Conservation (phyloP, 495 filamentous ascomycete genomes). For the Daldinia vernicosa region DNA sequence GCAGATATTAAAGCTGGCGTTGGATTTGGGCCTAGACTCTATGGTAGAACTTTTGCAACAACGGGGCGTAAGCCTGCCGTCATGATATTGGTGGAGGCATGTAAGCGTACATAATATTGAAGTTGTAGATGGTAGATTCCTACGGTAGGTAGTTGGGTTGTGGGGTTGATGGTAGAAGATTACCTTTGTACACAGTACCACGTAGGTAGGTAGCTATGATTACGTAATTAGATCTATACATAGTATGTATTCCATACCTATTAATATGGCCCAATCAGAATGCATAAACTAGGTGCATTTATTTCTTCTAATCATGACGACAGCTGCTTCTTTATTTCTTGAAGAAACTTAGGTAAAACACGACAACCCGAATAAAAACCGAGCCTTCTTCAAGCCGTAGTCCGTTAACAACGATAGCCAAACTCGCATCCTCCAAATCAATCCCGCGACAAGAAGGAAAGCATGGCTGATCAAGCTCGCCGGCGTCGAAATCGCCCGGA, state of each 20-base stretch:
- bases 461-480: slow-evolving; percentile 44
- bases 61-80: background rate
- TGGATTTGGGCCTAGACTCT: background rate
- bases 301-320: background rate
- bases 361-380: background rate
- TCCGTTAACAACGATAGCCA: background rate
- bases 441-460: background rate
- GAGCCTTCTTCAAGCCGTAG: background rate
- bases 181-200: background rate
- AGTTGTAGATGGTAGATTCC: background rate
- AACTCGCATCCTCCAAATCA: background rate
- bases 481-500: slow-evolving; percentile 51
- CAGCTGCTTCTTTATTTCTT: background rate
- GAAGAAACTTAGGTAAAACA: background rate
- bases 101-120: background rate
- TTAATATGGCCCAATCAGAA: background rate
- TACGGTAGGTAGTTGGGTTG: no score
- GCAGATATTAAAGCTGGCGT: background rate
- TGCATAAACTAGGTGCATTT: background rate
- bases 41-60: background rate
- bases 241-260: no score
- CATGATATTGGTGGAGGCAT: background rate
- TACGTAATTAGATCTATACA: no score
- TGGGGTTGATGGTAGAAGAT: background rate
- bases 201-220: no score